These are phyloP conservation scores for Cucumis hystrix DNA, from an alignment of 306 rosid species.

Conservation along the genomic window DNA sequence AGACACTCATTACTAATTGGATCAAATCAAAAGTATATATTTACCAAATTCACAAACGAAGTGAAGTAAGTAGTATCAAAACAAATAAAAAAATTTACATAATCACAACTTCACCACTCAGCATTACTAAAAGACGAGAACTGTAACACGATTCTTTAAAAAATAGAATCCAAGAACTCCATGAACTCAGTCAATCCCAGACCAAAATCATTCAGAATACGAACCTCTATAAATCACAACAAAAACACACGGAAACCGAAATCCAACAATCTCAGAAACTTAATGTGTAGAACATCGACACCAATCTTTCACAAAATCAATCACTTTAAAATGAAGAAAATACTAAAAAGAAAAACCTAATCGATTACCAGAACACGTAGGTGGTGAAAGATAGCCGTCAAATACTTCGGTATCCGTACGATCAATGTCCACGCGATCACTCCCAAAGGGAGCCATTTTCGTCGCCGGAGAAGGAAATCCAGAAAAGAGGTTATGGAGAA, in stretches of 20 bases:
- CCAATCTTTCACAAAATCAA: background rate
- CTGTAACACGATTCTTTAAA: background rate
- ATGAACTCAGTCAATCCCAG: background rate
- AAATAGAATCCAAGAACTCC: background rate
- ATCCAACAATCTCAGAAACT: background rate
- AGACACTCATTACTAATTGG: background rate
- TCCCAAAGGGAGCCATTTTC: constrained; percentile 21
- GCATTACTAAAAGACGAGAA: too few species aligned
- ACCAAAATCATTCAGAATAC: background rate
- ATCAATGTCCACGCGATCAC: constrained; percentile 8
- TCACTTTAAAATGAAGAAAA: background rate
- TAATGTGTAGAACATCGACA: background rate
- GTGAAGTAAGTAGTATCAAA: background rate
- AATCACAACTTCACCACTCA: background rate
- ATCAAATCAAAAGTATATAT: background rate
- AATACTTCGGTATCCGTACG: constrained; percentile 26
- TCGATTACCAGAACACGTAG: constrained; percentile 20
- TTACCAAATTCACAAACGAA: background rate
- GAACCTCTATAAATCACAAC: background rate
- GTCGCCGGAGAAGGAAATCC: background rate
- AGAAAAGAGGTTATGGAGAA: background rate
- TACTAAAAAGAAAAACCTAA: background rate
- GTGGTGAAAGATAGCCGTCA: constrained; percentile 18
- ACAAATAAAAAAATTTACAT: background rate
- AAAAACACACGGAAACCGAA: background rate